Evolutionary conservation across 192 early-diverging fungal genomes (phyloP), one percentile per base, ranked within the genome.

Genomic region (Ambispora gerdemannii): DNA sequence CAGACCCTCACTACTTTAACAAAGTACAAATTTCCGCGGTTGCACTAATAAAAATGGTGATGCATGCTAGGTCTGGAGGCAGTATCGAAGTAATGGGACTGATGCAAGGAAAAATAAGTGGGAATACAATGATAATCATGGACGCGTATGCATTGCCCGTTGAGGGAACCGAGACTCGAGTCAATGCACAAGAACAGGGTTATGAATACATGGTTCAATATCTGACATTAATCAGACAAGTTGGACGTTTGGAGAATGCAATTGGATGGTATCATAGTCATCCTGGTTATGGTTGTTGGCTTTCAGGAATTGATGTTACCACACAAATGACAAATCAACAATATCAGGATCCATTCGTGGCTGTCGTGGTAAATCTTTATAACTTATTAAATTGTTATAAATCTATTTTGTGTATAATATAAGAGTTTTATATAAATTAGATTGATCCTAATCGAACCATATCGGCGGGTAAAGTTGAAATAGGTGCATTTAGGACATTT

Each of bases 231-330:
- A 86, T 83, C 67, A 89, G 89, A 73, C 87, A 95, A 83, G 89
- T 93, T 70, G 97, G 95, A 4, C 82, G 94, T 35, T 74, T 91
- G 8, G 97, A 99, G 74, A 94, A 97, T 67, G 91, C 86, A 11
- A 86, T 97, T 77, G 97, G 97, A 0, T 99, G 97, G 97, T 99
- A 99, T 83, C 97, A 99, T 76, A 91, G 89, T 49, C 97, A 99
- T 80, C 97, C 97, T 17, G 97, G 97, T n/a, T 99, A 99, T 73
- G 95, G 97, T 6, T 98, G 97, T 82, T 99, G 97, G 97, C 82
- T 99, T 56, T 98, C 95, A 4, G 97, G 97, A 15, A 99, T 99
- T 76, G 97, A 99, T 74, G 95, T 98, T 3, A 84, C 84, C 49
- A 99, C 97, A 19, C 97, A 99, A 74, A 93, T 89, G 88, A 77